Base-by-base conservation (phyloP, 2,329 filamentous ascomycete genomes). In the Aspergillus nomiae region DNA sequence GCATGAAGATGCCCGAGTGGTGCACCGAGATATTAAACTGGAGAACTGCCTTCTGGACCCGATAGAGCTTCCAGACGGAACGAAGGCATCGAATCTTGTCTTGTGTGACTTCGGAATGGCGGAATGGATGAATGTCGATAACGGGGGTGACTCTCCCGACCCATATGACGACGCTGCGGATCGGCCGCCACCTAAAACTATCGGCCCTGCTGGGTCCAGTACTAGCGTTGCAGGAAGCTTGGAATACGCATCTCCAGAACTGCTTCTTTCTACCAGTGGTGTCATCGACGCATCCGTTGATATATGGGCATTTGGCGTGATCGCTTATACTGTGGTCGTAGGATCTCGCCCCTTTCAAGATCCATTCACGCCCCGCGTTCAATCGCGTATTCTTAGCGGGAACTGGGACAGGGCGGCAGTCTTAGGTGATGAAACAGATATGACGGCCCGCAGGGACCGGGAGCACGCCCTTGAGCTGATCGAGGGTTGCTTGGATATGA, bases 21-120 rank as follows among this genome's bases (percentile, higher is more conserved):
- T 89, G 28, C 88, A 90, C 71, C 83, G 88, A 55, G 88, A 90
- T 72, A 84, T 90, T 71, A 90, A 90, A 73, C 82, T 90, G 28
- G 88, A 90, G 71, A 90, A 90, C 67, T 89, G 87, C 67, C 82
- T 90, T 2, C 70, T 90, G 41, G 86, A 89, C 68, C 83, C 85
- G 66, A 78, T 83, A 21, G 77, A 77, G 7, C 77, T 80, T 4
- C 73, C 81, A 9, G 81, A 83, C 6, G 81, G 81, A 11, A 75
- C 74, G 0, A 79, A 84, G 43, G 82, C 84, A 19, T 87, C 86
- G 10, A 83, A 84, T 41, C 71, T 90, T 8, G 83, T 89, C 5
- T 81, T 90, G 6, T 90, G 87, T 74, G 88, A 90, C 71, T 90
- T 90, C 70, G 88, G 88, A 55, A 88, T 90, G 80, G 87, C 88